Conservation (phyloP, 148 eudicot species). For the Fagopyrum homotropicum region DNA sequence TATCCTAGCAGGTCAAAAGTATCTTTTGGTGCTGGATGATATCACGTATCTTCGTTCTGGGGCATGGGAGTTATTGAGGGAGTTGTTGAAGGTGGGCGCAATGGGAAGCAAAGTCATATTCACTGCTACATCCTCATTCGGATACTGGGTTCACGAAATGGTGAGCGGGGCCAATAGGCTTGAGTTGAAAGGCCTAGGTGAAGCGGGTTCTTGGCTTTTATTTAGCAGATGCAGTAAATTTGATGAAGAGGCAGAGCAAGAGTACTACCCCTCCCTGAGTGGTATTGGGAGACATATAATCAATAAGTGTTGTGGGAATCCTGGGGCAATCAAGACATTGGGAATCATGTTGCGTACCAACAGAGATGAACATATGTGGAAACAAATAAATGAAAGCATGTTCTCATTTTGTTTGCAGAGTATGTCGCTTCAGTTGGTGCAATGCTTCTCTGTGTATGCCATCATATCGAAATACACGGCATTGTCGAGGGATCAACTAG, state of each 20-base stretch:
- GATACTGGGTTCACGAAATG: neutral
- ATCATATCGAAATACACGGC: constrained; percentile 9
- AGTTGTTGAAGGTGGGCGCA: neutral
- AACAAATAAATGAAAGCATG: neutral
- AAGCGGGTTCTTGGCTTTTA: constrained; percentile 8
- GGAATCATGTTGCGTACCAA: constrained; percentile 17
- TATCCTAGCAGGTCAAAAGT: neutral
- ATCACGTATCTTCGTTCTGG: fast-evolving
- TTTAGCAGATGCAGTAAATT: constrained; percentile 14
- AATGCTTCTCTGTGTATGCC: constrained; percentile 16
- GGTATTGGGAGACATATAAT: constrained; percentile 16
- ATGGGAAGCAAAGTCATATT: neutral
- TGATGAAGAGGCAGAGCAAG: neutral
- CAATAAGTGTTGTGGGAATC: constrained; percentile 13
- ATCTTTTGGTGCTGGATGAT: neutral
- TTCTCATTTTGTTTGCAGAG: neutral
- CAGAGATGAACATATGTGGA: constrained; percentile 14
- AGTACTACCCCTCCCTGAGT: neutral
- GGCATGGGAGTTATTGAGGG: neutral
- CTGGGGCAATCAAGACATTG: constrained; percentile 22
- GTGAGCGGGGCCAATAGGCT: neutral
- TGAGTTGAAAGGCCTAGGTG: constrained; percentile 13
- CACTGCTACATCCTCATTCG: neutral
- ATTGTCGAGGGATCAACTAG: neutral
- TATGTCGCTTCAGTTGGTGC: neutral